phyloP scores from a whole-genome alignment of 805 yeast species.

The Lipomyces mesembrius region DNA sequence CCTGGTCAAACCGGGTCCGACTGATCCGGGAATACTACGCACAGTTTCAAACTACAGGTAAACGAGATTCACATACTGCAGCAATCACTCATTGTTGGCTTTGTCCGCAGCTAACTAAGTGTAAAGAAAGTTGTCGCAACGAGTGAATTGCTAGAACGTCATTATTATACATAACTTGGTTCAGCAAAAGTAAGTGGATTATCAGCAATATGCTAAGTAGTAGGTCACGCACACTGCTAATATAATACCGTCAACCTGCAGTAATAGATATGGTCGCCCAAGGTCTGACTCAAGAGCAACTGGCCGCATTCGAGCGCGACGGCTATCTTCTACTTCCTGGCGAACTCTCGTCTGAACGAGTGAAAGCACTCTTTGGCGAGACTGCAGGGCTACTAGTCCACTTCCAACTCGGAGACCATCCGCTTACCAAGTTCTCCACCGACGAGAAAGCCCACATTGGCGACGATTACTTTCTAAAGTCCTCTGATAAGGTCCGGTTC shows the following conservation, averaged over 20 bases:
- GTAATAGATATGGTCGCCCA: constrained; percentile 15
- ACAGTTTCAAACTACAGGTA: too few relatives aligned
- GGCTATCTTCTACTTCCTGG: constrained; percentile 67
- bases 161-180: neutral
- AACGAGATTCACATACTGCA: too few relatives aligned
- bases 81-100: too few relatives aligned
- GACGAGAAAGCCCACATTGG: constrained; percentile 63
- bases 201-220: neutral
- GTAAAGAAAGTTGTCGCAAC: neutral
- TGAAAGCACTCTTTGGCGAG: constrained; percentile 49
- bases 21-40: too few relatives aligned
- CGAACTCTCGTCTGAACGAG: constrained; percentile 55
- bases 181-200: neutral
- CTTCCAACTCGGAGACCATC: constrained; percentile 63
- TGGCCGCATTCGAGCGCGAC: constrained; percentile 53
- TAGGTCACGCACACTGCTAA: neutral
- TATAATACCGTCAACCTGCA: neutral
- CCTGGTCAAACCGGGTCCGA: too few relatives aligned
- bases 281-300: constrained; percentile 55
- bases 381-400: constrained; percentile 53
- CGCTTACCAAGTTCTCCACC: constrained; percentile 72
- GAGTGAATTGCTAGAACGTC: neutral
- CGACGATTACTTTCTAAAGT: constrained; percentile 69
- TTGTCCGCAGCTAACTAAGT: too few relatives aligned
- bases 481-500: constrained; percentile 68